These are phyloP conservation scores for Nitzschia inconspicua DNA, from an alignment of 108 stramenopile genomes.

Conservation along the genomic window DNA sequence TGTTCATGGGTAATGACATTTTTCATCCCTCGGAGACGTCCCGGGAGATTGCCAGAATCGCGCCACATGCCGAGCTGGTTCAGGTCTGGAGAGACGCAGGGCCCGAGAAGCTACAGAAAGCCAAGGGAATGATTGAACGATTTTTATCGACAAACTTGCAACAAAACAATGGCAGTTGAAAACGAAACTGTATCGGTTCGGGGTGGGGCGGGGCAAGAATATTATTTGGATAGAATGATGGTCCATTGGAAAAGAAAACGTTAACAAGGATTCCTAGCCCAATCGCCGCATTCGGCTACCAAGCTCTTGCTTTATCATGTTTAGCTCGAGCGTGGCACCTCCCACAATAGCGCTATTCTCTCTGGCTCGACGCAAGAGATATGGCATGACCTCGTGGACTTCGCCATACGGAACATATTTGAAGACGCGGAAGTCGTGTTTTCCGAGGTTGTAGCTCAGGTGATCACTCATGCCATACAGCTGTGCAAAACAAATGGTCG, in stretches of 20 bases:
- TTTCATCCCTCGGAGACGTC: slow-evolving; percentile 12
- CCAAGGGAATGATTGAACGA: not conserved
- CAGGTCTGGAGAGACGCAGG: slow-evolving; percentile 11
- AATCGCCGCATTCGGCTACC: slow-evolving; percentile 15
- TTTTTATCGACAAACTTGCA: not conserved
- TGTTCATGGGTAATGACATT: slow-evolving; percentile 17
- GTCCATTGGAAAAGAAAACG: too few species aligned
- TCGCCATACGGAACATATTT: slow-evolving; percentile 97
- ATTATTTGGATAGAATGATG: too few species aligned
- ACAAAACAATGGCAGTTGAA: too few species aligned
- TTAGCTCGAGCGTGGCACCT: slow-evolving; percentile 47
- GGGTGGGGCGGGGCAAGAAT: too few species aligned
- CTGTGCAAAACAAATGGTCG: slow-evolving; percentile 86
- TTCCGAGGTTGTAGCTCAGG: slow-evolving; percentile 92
- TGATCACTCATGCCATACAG: slow-evolving; percentile 96
- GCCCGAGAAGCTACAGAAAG: not conserved
- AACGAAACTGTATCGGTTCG: too few species aligned
- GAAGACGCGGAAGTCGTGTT: slow-evolving; percentile 73
- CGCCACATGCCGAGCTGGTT: not conserved
- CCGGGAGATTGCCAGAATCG: not conserved
- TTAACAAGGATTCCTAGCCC: too few species aligned
- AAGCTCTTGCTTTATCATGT: slow-evolving; percentile 54
- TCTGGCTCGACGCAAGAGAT: slow-evolving; percentile 91
- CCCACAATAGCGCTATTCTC: slow-evolving; percentile 91
- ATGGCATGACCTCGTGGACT: slow-evolving; percentile 94